Percentiles rank a stretch among this genome's conserved stretches.
phyloP scores from a whole-genome alignment of 768 basidiomycete species.

The Hypholoma fasciculare region DNA sequence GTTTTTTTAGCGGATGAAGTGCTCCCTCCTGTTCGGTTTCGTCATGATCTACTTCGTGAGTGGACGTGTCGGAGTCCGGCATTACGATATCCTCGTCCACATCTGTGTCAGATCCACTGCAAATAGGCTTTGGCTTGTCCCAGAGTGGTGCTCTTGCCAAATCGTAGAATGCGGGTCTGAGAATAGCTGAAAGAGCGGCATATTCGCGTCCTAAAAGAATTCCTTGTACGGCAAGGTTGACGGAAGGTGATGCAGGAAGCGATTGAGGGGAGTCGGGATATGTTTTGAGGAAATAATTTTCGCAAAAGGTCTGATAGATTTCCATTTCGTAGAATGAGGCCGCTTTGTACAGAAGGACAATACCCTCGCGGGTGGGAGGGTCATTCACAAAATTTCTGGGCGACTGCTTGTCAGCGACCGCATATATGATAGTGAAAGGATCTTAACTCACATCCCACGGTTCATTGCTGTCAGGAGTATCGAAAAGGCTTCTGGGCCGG shows the following conservation, averaged over 20 bases:
- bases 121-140: too few relatives aligned
- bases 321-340: too few relatives aligned
- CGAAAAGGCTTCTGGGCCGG: constrained; percentile 1
- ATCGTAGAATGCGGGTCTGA: background rate
- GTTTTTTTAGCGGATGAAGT: background rate
- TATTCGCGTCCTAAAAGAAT: background rate
- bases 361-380: background rate
- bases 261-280: background rate
- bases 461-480: background rate
- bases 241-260: background rate
- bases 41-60: too few relatives aligned
- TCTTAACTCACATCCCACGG: background rate
- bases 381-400: background rate
- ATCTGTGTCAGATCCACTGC: too few relatives aligned
- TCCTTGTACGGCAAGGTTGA: background rate
- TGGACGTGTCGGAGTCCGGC: too few relatives aligned
- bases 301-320: background rate
- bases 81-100: too few relatives aligned
- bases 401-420: background rate
- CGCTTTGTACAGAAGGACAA: too few relatives aligned
- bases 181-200: background rate
- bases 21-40: background rate
- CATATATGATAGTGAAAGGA: background rate
- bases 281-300: background rate
- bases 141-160: background rate